Percentiles rank a stretch among this genome's conserved stretches.
These are phyloP conservation scores for Cercospora sojina DNA, from an alignment of 2,329 filamentous ascomycete species.

Conservation along the genomic window DNA sequence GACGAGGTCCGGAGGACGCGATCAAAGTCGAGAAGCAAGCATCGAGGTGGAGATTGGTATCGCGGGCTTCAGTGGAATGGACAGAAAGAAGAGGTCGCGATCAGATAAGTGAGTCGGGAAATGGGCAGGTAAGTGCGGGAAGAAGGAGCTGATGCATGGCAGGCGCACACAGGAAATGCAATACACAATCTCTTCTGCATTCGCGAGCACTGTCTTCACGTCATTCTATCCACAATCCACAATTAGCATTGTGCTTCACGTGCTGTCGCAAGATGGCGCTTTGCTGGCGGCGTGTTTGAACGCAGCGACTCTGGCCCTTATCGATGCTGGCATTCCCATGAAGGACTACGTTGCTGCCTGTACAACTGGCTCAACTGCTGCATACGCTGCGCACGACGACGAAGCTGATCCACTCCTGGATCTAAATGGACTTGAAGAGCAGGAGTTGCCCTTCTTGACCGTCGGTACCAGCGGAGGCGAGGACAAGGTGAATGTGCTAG, in stretches of 20 bases:
- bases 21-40: conserved; percentile 57
- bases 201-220: conserved; percentile 75
- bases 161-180: conserved; percentile 81
- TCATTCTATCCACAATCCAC: conserved; percentile 86
- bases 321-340: conserved; percentile 96
- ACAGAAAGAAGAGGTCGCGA: conserved; percentile 72
- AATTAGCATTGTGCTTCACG: conserved; percentile 79
- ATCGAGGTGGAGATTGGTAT: conserved; percentile 80
- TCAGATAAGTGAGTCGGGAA: conserved; percentile 68
- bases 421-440: conserved; percentile 75
- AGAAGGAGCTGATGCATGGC: conserved; percentile 18
- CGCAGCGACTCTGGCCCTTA: conserved; percentile 82
- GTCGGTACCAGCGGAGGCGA: conserved; percentile 62
- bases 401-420: conserved; percentile 79
- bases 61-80: conserved; percentile 83
- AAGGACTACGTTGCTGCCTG: conserved; percentile 84
- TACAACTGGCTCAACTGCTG: conserved; percentile 76
- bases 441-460: conserved; percentile 85
- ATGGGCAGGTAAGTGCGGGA: conserved; percentile 11
- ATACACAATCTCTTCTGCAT: conserved; percentile 73
- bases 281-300: conserved; percentile 88
- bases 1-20: conserved; percentile 47
- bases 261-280: conserved; percentile 86
- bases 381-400: conserved; percentile 60
- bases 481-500: conserved; percentile 73